Conservation (phyloP, 495 filamentous ascomycete genomes). For the Talaromyces trachyspermus region DNA sequence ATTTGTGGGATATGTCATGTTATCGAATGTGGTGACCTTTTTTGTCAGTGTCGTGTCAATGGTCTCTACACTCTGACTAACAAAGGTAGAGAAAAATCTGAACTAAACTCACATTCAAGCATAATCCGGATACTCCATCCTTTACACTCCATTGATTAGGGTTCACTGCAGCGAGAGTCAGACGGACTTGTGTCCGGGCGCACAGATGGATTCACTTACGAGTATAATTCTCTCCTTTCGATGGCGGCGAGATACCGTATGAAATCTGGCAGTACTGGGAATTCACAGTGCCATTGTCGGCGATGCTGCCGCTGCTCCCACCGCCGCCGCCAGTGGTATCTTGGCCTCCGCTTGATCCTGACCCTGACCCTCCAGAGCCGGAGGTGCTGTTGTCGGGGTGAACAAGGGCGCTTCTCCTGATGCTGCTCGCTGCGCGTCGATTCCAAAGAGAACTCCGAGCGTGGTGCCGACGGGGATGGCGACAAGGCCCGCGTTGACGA, state of each 20-base stretch:
- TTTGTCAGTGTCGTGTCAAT: constrained; percentile 1
- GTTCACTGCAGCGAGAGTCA: constrained; percentile 16
- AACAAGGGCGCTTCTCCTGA: constrained; percentile 22
- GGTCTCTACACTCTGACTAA: neutral
- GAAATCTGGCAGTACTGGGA: constrained; percentile 17
- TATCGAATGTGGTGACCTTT: constrained; percentile 28
- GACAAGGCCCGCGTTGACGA: constrained; percentile 31
- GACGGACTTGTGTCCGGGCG: neutral
- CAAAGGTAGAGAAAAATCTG: neutral
- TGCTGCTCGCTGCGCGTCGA: constrained; percentile 28
- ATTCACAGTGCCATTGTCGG: neutral
- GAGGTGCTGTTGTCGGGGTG: constrained; percentile 7
- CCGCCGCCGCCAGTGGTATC: constrained; percentile 12
- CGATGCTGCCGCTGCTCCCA: constrained; percentile 6
- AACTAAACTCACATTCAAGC: constrained; percentile 23
- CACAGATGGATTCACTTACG: constrained; percentile 13
- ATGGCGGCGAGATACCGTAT: constrained; percentile 18
- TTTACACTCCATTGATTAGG: constrained; percentile 28
- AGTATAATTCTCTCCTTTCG: constrained; percentile 17
- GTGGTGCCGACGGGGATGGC: constrained; percentile 32
- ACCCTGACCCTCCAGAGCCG: constrained; percentile 2
- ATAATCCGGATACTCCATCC: constrained; percentile 11
- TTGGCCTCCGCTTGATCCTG: too few relatives aligned
- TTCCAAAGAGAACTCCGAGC: constrained; percentile 29
- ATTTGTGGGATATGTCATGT: constrained; percentile 24